phyloP scores from a whole-genome alignment of 768 basidiomycete species.

The Cubamyces sp. region DNA sequence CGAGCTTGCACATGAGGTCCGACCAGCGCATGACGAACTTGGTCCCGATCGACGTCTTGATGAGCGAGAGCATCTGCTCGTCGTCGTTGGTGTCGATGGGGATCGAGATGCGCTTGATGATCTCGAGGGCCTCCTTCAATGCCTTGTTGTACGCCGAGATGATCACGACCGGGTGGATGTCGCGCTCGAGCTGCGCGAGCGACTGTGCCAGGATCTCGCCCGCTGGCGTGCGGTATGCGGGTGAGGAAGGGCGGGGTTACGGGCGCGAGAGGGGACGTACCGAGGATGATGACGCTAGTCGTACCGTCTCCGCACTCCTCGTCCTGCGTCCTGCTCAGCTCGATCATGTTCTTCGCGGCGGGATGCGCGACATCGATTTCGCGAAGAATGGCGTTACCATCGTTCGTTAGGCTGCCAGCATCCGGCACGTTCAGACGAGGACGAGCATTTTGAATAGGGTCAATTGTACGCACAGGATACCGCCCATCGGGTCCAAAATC shows the following conservation, averaged over 20 bases:
- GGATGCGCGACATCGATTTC: conserved; percentile 99
- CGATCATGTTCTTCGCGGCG: conserved; percentile 99
- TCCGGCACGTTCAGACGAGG: neutral
- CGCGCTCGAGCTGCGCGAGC: conserved; percentile 88
- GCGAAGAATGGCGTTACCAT: conserved; percentile 97
- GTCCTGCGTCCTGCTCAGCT: conserved; percentile 95
- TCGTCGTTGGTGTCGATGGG: conserved; percentile 89
- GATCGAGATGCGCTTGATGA: conserved; percentile 84
- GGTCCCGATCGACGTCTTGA: conserved; percentile 98
- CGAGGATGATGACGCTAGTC: conserved; percentile 96
- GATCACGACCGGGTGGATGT: conserved; percentile 98
- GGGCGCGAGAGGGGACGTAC: conserved; percentile 46
- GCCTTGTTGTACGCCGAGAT: conserved; percentile 98
- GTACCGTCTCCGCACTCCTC: conserved; percentile 99
- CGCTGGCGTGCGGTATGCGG: conserved; percentile 48
- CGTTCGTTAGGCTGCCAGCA: conserved; percentile 81
- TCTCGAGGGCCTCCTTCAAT: conserved; percentile 87
- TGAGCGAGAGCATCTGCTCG: conserved; percentile 90
- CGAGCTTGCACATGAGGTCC: conserved; percentile 96
- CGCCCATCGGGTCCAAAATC: conserved; percentile 99
- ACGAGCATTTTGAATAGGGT: neutral
- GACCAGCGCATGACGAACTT: conserved; percentile 97
- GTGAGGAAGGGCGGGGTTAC: neutral
- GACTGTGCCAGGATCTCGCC: conserved; percentile 98
- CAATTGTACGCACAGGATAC: conserved; percentile 74